These are phyloP conservation scores for Ophiocordyceps polyrhachis-furcata DNA, from an alignment of 2,329 filamentous ascomycete species.

Conservation along the genomic window DNA sequence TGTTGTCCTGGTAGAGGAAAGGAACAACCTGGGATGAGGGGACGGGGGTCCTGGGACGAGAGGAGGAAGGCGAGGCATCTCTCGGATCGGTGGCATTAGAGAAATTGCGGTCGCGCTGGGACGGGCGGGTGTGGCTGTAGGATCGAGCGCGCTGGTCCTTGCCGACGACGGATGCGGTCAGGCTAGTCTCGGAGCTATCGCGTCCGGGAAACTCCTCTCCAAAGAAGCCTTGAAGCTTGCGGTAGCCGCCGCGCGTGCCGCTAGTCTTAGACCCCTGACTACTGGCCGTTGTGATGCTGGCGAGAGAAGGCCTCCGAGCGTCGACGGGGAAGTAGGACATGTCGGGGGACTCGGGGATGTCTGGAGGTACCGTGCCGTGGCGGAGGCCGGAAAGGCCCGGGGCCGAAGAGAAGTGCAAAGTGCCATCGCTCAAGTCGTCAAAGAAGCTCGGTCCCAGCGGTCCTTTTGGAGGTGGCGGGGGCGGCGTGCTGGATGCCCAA, in stretches of 20 bases:
- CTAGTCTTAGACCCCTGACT: slow-evolving; percentile 67
- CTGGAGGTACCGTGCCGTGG: slow-evolving; percentile 15
- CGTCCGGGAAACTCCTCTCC: slow-evolving; percentile 68
- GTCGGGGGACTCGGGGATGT: slow-evolving; percentile 39
- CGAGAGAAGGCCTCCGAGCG: slow-evolving; percentile 68
- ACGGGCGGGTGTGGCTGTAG: slow-evolving; percentile 37
- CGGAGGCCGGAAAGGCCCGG: slow-evolving; percentile 30
- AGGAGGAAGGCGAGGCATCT: slow-evolving; percentile 57
- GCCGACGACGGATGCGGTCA: slow-evolving; percentile 26
- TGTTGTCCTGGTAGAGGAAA: slow-evolving; percentile 76
- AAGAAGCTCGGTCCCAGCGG: slow-evolving; percentile 42
- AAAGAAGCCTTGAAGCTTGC: slow-evolving; percentile 81
- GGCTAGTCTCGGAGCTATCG: slow-evolving; percentile 56
- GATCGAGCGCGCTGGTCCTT: slow-evolving; percentile 47
- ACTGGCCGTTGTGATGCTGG: slow-evolving; percentile 62
- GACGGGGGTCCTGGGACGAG: slow-evolving; percentile 66
- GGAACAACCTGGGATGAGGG: slow-evolving; percentile 88
- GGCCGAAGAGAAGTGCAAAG: slow-evolving; percentile 53
- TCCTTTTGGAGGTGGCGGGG: slow-evolving; percentile 12
- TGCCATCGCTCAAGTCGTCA: slow-evolving; percentile 57
- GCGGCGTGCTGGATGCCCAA: slow-evolving; percentile 31
- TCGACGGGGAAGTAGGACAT: slow-evolving; percentile 40
- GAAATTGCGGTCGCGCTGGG: slow-evolving; percentile 58
- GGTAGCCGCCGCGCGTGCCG: slow-evolving; percentile 50
- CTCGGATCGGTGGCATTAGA: slow-evolving; percentile 57